phyloP scores from a whole-genome alignment of 2,329 filamentous ascomycete species.

The Exophiala sideris region DNA sequence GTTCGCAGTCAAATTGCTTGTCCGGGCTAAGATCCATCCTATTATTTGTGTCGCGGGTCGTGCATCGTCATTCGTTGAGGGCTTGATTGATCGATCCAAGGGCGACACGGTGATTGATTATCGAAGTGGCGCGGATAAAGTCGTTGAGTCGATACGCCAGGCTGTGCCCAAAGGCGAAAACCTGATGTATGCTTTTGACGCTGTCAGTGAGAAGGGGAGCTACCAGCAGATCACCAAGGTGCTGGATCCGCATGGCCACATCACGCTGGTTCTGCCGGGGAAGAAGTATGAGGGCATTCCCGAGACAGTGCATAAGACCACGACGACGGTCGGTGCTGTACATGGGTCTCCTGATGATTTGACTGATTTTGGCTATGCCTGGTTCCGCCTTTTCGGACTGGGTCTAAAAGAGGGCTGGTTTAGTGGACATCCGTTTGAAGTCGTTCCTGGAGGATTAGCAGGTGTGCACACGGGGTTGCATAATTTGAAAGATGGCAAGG shows the following conservation, averaged over 20 bases:
- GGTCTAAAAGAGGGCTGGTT: constrained; percentile 52
- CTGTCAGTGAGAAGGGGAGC: constrained; percentile 54
- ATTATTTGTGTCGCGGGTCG: constrained; percentile 59
- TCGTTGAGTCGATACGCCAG: constrained; percentile 46
- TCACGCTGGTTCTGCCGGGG: constrained; percentile 22
- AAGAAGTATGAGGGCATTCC: constrained; percentile 22
- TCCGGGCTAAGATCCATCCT: constrained; percentile 57
- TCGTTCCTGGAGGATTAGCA: constrained; percentile 52
- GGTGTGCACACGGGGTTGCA: constrained; percentile 53
- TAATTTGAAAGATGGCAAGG: constrained; percentile 58
- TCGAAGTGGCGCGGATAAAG: constrained; percentile 53
- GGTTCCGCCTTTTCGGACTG: constrained; percentile 44
- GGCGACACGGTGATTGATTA: constrained; percentile 62
- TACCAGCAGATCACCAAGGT: constrained; percentile 45
- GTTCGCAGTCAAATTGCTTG: constrained; percentile 58
- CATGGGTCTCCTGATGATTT: constrained; percentile 22
- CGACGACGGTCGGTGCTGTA: constrained; percentile 23
- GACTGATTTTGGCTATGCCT: constrained; percentile 45
- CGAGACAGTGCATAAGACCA: constrained; percentile 14
- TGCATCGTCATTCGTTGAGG: constrained; percentile 50
- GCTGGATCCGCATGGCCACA: constrained; percentile 33
- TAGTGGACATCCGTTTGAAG: constrained; percentile 48
- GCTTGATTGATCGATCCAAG: constrained; percentile 50
- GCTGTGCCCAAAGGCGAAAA: constrained; percentile 41
- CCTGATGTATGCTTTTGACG: constrained; percentile 55